These are phyloP conservation scores for Fusarium foetens DNA, from an alignment of 2,329 filamentous ascomycete species.

Conservation along the genomic window DNA sequence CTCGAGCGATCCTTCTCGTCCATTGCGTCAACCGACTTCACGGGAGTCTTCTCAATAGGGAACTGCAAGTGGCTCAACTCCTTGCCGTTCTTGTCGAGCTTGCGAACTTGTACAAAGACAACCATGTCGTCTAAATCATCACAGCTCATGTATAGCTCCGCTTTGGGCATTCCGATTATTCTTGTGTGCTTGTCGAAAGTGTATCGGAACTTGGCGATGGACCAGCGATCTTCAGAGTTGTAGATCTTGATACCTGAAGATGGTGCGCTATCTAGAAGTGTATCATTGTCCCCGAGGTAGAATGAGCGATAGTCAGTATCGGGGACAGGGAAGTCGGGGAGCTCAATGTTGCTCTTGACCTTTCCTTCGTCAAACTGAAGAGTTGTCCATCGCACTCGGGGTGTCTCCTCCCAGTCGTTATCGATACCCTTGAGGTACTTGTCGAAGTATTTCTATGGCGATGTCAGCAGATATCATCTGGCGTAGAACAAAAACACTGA, in stretches of 20 bases:
- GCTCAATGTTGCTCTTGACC: slow-evolving; percentile 25
- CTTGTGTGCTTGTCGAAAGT: slow-evolving; percentile 22
- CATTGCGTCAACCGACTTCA: slow-evolving; percentile 6
- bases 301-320: slow-evolving; percentile 13
- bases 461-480: not conserved
- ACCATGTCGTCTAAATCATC: slow-evolving; percentile 23
- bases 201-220: slow-evolving; percentile 27
- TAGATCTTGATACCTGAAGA: slow-evolving; percentile 2
- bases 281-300: slow-evolving; percentile 1
- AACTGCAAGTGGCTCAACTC: slow-evolving; percentile 20
- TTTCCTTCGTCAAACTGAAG: slow-evolving; percentile 36
- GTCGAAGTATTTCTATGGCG: slow-evolving; percentile 26
- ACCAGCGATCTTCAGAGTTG: slow-evolving; percentile 30
- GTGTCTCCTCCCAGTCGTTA: slow-evolving; percentile 39
- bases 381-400: slow-evolving; percentile 33
- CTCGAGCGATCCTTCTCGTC: slow-evolving; percentile 9
- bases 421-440: slow-evolving; percentile 34
- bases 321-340: slow-evolving; percentile 26
- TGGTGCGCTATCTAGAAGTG: not conserved
- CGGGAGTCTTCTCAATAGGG: slow-evolving; percentile 12
- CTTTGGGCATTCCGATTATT: slow-evolving; percentile 24
- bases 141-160: slow-evolving; percentile 32
- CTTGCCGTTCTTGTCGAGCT: slow-evolving; percentile 12
- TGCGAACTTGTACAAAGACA: slow-evolving; percentile 12
- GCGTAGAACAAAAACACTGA: not conserved